Evolutionary conservation across 352 stramenopile genomes (phyloP), one percentile per base, ranked within the genome.

Genomic region (Pythium chondricola): DNA sequence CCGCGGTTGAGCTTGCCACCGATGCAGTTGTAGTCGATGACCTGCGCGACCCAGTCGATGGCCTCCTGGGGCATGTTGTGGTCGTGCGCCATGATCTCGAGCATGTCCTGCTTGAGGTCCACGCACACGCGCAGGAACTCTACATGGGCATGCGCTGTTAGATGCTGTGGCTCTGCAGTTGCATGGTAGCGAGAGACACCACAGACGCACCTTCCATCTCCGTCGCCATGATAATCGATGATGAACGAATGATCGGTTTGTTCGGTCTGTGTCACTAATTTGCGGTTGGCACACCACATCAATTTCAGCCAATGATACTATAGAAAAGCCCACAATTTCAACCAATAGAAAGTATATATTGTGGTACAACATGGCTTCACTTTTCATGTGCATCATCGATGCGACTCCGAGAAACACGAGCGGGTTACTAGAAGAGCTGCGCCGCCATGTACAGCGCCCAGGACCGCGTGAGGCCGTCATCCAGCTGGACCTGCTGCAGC

Each of bases 1-100:
- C 96, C 97, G 43, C 97, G 89, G 69, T 98, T 99, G 57, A 99
- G 88, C 78, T 99, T 99, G 27, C 96, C 97, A 44, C 95, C 95
- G 24, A 95, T 83, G 60, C 98, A 97, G 62, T 97, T 99, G 86
- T 99, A 98, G 33, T 97, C 76, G 29, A 98, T 71, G 48, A 96
- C 79, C 41, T 83, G 51, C 14, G 81, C 61, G 44, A 93, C 67
- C 75, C 77, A 93, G 56, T 89, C 74, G 37, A 89, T 56, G 29
- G 82, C 65, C 14, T 95, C 80, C 48, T 92, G 70, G 14, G 84
- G 82, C 65, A 95, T 77, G 26, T 66, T 45, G 63, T 85, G 72
- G 54, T 92, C 72, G 18, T 49, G 65, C 29, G 49, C 55, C 54
- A 93, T 70, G 43, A 76, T 53, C 48, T 83, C 69, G 30, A 93